Evolutionary conservation across 108 stramenopile species (phyloP), one percentile per base, ranked within the genome.

Genomic region (Nitzschia sp.): DNA sequence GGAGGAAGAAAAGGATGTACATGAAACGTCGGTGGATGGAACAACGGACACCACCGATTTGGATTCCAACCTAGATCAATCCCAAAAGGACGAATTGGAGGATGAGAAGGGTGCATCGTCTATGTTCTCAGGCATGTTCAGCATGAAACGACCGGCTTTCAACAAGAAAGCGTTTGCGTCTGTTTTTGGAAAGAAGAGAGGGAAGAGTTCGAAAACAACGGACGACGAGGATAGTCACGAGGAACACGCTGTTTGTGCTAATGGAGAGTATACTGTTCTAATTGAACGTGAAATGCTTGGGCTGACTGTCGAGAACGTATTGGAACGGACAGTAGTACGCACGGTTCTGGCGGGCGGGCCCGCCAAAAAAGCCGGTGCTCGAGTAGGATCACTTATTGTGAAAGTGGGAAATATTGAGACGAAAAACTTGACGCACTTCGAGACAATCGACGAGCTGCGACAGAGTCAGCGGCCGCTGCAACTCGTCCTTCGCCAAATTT

Each of bases 261-360:
- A 61, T 26, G 82, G 78, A 47, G 87, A 89, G 54, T 91, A 94
- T 57, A 77, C 78, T 46, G 86, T 92, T 23, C 46, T 75, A 21
- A 89, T 91, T 53, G 81, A 90, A 55, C 79, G 90, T 53, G 91
- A 95, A 80, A 93, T 92, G 90, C 76, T 95, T 0, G 94, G 94
- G 27, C 77, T 95, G 17, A 95, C 94, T 2, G 94, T 95, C 27
- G 94, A 95, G 59, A 95, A 95, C 74, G 92, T 95, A 11, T 67
- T 95, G 23, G 94, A 95, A 76, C 75, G 94, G 0, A 95, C 94
- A 13, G 87, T 95, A 23, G 86, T 95, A 17, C 80, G 94, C 2
- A 93, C 94, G 8, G 87, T 95, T 17, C 62, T 93, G 2, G 87
- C 87, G 8, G 82, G 84, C 26, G 93, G 93, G 21, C 91, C 90